These are phyloP conservation scores for Paradendryphiella salina DNA, from an alignment of 2,329 filamentous ascomycete species.

Conservation along the genomic window DNA sequence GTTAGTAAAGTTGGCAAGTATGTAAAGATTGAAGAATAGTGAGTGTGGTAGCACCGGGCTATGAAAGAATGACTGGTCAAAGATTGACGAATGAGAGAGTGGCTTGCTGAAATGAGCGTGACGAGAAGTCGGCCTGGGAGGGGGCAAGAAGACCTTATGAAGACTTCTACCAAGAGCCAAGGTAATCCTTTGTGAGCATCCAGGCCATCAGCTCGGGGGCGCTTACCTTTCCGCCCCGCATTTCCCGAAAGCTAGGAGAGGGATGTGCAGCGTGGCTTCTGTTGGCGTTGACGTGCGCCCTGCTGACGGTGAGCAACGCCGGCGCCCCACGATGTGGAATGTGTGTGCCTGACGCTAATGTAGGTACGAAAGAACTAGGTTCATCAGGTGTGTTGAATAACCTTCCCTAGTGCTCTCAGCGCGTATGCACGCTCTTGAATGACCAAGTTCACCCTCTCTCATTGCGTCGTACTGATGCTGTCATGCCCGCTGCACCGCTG, in stretches of 20 bases:
- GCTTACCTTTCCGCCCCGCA: constrained; percentile 13
- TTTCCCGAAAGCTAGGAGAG: constrained; percentile 12
- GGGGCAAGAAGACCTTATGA: constrained; percentile 23
- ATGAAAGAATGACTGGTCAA: constrained; percentile 34
- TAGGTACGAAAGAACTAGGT: constrained; percentile 20
- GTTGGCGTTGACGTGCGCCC: constrained; percentile 8
- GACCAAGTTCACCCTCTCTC: not conserved
- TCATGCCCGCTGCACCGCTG: not conserved
- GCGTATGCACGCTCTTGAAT: not conserved
- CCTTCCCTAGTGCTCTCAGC: constrained; percentile 2
- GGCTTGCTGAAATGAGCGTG: constrained; percentile 23
- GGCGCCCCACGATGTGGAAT: constrained; percentile 14
- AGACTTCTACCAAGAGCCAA: constrained; percentile 5
- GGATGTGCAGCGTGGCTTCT: constrained; percentile 13
- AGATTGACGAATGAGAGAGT: constrained; percentile 29
- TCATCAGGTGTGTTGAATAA: constrained; percentile 4
- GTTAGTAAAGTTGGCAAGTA: constrained; percentile 5
- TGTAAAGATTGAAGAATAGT: constrained; percentile 16
- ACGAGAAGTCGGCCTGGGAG: constrained; percentile 3
- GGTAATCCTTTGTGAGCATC: constrained; percentile 1
- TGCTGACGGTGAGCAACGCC: constrained; percentile 2
- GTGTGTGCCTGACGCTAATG: constrained; percentile 23
- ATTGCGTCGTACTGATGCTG: constrained; percentile 1
- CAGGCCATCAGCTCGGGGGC: constrained; percentile 10
- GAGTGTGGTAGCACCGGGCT: constrained; percentile 38